phyloP scores from a whole-genome alignment of 2,329 filamentous ascomycete genomes.

The Chaetomium strumarium region DNA sequence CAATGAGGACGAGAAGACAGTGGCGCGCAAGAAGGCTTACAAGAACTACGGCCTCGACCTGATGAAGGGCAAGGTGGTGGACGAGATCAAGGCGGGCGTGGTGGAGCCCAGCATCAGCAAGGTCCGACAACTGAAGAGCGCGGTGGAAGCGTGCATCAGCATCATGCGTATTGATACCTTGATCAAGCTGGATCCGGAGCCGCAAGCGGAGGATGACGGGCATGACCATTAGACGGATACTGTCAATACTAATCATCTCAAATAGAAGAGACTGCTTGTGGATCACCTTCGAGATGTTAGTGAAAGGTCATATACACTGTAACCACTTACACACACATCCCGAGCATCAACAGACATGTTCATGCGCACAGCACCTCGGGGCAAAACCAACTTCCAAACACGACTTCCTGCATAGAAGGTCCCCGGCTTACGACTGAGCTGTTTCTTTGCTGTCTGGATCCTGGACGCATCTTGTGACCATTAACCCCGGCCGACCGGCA shows the following conservation, averaged over 20 bases:
- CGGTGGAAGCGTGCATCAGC: conserved; percentile 95
- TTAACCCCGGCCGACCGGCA: neutral
- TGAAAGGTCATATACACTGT: too few relatives aligned
- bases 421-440: neutral
- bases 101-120: conserved; percentile 98
- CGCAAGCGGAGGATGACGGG: conserved; percentile 70
- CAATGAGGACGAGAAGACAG: conserved; percentile 78
- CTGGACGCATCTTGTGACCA: conserved; percentile 4
- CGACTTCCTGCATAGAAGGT: neutral
- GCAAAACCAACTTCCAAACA: too few relatives aligned
- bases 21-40: conserved; percentile 93
- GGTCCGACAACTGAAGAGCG: conserved; percentile 95
- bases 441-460: neutral
- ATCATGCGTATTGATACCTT: conserved; percentile 99
- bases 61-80: conserved; percentile 80
- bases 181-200: conserved; percentile 94
- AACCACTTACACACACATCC: too few relatives aligned
- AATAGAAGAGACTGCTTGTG: too few relatives aligned
- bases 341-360: too few relatives aligned
- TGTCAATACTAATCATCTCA: neutral
- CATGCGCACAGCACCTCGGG: neutral
- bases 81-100: conserved; percentile 90
- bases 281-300: too few relatives aligned
- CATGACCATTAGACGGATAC: conserved; percentile 63
- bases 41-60: conserved; percentile 97